Conservation (phyloP, 2,329 filamentous ascomycete genomes). For the Penicillium sp. region DNA sequence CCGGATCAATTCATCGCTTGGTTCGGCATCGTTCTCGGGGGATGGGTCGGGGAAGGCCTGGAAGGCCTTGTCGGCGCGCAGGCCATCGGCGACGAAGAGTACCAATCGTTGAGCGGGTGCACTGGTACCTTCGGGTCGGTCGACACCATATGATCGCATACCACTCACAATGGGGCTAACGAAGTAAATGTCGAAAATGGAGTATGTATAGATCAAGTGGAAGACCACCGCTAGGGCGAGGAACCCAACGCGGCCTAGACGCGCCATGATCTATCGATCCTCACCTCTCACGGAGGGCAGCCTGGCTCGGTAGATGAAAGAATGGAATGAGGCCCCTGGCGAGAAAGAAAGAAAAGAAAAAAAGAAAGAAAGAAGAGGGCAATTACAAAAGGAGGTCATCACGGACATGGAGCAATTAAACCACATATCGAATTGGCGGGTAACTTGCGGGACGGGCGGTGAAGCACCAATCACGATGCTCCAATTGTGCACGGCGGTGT, state of each 20-base stretch:
- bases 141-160: constrained; percentile 78
- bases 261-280: constrained; percentile 42
- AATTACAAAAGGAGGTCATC: constrained; percentile 17
- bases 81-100: constrained; percentile 93
- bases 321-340: constrained; percentile 24
- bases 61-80: constrained; percentile 97
- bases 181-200: constrained; percentile 98
- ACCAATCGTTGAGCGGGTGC: constrained; percentile 88
- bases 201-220: constrained; percentile 89
- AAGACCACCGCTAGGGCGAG: constrained; percentile 86
- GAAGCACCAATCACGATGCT: constrained; percentile 24
- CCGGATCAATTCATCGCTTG: constrained; percentile 60
- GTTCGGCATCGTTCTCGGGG: constrained; percentile 41
- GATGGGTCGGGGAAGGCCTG: constrained; percentile 90
- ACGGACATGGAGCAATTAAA: constrained; percentile 8
- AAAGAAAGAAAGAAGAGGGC: constrained; percentile 1
- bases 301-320: constrained; percentile 6
- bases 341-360: constrained; percentile 9
- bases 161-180: constrained; percentile 95
- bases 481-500: constrained; percentile 20
- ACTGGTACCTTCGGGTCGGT: constrained; percentile 59
- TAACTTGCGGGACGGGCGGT: constrained; percentile 25
- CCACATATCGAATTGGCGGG: constrained; percentile 16
- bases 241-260: constrained; percentile 74
- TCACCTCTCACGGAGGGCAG: constrained; percentile 9